phyloP scores from a whole-genome alignment of 78 protist genomes.

The Cyanophora paradoxa region DNA sequence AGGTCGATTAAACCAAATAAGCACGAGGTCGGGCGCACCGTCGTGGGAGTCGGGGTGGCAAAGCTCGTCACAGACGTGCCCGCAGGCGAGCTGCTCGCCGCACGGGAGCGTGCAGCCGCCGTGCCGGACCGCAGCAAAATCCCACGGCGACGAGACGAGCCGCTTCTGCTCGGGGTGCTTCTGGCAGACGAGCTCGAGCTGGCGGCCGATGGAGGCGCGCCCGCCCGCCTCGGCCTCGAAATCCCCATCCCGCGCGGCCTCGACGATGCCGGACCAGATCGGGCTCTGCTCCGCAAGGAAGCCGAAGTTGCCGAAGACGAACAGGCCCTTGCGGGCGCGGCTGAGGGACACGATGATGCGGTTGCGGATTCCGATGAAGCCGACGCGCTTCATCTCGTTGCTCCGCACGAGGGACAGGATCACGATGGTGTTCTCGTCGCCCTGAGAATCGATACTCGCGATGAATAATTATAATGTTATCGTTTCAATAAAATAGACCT shows the following conservation, averaged over 20 bases:
- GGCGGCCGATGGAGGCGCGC: too few species aligned
- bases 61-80: neutral
- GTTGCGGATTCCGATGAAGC: neutral
- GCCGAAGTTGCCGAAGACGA: neutral
- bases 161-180: neutral
- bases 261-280: neutral
- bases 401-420: neutral
- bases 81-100: neutral
- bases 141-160: neutral
- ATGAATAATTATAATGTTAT: too few species aligned
- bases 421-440: neutral
- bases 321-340: neutral
- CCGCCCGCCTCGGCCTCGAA: neutral
- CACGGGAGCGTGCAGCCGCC: neutral
- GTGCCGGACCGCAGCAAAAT: neutral
- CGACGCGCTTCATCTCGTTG: neutral
- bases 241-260: neutral
- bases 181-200: neutral
- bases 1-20: neutral
- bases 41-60: neutral
- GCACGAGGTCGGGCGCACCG: neutral
- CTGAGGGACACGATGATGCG: neutral
- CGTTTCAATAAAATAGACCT: too few species aligned
- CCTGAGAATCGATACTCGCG: too few species aligned
- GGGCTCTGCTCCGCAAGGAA: neutral